Evolutionary conservation across 257 asterid species (phyloP).

Genomic region (Solanum lycopersicoides): DNA sequence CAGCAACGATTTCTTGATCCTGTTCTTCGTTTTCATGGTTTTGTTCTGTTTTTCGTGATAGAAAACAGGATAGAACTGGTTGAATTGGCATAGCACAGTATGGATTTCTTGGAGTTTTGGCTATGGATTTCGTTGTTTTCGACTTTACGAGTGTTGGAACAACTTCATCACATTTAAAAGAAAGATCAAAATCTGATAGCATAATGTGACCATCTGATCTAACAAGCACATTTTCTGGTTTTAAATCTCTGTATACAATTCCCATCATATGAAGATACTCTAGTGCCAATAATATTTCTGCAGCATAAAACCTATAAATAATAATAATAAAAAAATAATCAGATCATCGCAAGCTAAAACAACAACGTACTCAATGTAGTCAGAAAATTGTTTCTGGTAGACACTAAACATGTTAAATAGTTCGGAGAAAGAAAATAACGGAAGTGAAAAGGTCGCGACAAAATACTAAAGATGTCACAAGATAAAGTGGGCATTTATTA

Average conservation of each 20-base stretch:
- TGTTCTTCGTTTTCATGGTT: background rate
- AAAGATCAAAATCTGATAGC: constrained; percentile 45
- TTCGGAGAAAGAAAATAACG: background rate
- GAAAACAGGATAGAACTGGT: constrained; percentile 37
- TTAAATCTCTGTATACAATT: constrained; percentile 35
- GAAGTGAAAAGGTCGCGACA: background rate
- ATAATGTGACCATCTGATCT: constrained; percentile 46
- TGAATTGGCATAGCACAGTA: constrained; percentile 24
- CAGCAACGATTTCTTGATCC: constrained; percentile 42
- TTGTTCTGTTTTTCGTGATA: background rate
- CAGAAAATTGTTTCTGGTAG: background rate
- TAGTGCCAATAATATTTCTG: constrained; percentile 30
- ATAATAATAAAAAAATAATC: background rate
- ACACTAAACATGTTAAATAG: background rate
- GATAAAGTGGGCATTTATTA: background rate
- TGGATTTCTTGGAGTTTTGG: constrained; percentile 2
- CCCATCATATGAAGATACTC: constrained; percentile 50
- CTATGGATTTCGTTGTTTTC: constrained; percentile 6
- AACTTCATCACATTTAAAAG: constrained; percentile 32
- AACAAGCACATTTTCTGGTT: constrained; percentile 41
- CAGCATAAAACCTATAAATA: constrained; percentile 29
- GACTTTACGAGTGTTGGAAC: constrained; percentile 27
- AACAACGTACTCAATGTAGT: background rate
- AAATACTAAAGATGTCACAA: background rate
- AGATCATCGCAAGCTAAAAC: background rate